A percentile compares a stretch with the other conserved stretches of the same genome.
These are phyloP conservation scores for Aspergillus sp. DNA, from an alignment of 2,329 filamentous ascomycete species.

Conservation along the genomic window DNA sequence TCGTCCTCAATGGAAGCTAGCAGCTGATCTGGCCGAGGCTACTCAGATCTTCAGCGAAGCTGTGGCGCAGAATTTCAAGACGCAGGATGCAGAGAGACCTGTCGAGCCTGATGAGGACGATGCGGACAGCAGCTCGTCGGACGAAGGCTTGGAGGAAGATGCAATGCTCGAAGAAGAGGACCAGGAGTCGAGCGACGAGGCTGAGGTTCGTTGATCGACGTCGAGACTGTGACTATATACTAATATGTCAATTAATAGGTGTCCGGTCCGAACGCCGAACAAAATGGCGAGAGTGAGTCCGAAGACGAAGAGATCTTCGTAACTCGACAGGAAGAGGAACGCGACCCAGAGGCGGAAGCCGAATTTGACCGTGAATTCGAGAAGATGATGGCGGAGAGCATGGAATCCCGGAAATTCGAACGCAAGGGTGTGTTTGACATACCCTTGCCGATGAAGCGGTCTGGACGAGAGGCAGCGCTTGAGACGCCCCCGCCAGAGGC, in stretches of 20 bases:
- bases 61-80: constrained; percentile 87
- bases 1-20: constrained; percentile 89
- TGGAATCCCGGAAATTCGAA: constrained; percentile 94
- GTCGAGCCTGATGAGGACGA: constrained; percentile 75
- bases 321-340: constrained; percentile 82
- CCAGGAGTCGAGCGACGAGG: constrained; percentile 52
- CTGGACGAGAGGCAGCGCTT: constrained; percentile 60
- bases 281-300: constrained; percentile 54
- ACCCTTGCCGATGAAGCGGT: constrained; percentile 84
- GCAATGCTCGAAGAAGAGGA: constrained; percentile 59
- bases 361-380: constrained; percentile 98
- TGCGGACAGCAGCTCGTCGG: constrained; percentile 69
- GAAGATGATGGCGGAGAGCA: constrained; percentile 96
- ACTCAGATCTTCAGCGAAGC: constrained; percentile 80
- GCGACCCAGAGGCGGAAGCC: constrained; percentile 91
- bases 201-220: neutral
- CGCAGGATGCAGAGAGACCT: constrained; percentile 68
- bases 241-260: constrained; percentile 33
- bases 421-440: constrained; percentile 94
- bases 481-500: constrained; percentile 42
- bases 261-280: constrained; percentile 50
- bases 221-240: neutral
- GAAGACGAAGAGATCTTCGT: constrained; percentile 91
- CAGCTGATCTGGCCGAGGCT: constrained; percentile 78
- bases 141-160: constrained; percentile 72